Evolutionary conservation across 495 filamentous ascomycete species (phyloP).

Genomic region (Annulohypoxylon nitens): DNA sequence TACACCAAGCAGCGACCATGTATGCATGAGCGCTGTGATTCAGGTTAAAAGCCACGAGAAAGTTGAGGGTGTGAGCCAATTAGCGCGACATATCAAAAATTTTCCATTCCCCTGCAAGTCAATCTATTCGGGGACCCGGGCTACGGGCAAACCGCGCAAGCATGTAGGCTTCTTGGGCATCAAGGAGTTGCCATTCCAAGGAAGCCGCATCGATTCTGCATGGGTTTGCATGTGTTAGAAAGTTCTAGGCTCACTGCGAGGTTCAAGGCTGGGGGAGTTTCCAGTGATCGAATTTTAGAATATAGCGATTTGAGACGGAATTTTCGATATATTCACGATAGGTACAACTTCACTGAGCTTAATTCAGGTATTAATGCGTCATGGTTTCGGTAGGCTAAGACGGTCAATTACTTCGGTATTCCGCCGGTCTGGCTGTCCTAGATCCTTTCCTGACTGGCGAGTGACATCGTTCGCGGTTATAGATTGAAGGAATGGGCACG

Average conservation of each 20-base stretch:
- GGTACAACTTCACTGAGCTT: constrained; percentile 44
- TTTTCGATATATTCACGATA: constrained; percentile 27
- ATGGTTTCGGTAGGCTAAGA: constrained; percentile 39
- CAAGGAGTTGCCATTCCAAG: constrained; percentile 36
- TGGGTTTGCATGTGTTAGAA: constrained; percentile 31
- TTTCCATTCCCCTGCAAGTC: constrained; percentile 34
- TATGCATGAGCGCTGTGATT: constrained; percentile 18
- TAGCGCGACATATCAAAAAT: constrained; percentile 23
- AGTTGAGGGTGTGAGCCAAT: constrained; percentile 30
- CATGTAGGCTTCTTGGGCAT: constrained; percentile 37
- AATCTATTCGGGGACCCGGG: constrained; percentile 25
- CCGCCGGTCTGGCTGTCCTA: constrained; percentile 30
- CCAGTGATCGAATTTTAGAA: constrained; percentile 15
- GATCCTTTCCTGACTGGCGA: constrained; percentile 14
- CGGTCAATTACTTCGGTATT: constrained; percentile 37
- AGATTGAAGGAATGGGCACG: constrained; percentile 22
- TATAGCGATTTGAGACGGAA: constrained; percentile 21
- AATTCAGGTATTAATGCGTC: constrained; percentile 47
- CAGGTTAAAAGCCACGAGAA: constrained; percentile 13
- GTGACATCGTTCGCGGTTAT: constrained; percentile 26
- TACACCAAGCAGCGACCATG: constrained; percentile 21
- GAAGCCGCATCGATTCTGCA: constrained; percentile 36
- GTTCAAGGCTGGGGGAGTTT: constrained; percentile 1
- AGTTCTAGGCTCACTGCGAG: constrained; percentile 38
- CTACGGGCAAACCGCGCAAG: constrained; percentile 20